Evolutionary conservation across 2,329 filamentous ascomycete genomes (phyloP).

Genomic region (Colletotrichum filicis): DNA sequence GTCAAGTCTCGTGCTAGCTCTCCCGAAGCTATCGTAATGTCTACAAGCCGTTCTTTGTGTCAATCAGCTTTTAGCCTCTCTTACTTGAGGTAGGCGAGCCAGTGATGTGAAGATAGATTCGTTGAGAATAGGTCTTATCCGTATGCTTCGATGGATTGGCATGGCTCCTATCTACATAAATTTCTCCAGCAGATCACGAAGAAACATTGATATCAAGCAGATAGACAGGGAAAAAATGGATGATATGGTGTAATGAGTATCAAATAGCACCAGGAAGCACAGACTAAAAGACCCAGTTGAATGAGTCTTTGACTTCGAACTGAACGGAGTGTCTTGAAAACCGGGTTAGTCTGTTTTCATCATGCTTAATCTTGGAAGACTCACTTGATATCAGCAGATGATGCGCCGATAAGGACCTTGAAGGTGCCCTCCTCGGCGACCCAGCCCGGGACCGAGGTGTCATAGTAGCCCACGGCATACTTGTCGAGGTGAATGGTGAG

Average conservation of each 20-base stretch:
- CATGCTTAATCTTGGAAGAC: conserved; percentile 8
- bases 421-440: conserved; percentile 74
- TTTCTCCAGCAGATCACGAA: neutral
- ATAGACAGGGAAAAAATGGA: neutral
- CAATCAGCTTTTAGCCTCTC: neutral
- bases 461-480: conserved; percentile 70
- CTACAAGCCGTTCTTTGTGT: neutral
- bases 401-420: conserved; percentile 69
- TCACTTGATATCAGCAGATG: conserved; percentile 66
- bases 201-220: neutral
- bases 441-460: conserved; percentile 68
- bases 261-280: neutral
- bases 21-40: neutral
- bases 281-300: conserved; percentile 72
- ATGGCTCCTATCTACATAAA: neutral
- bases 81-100: neutral
- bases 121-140: neutral
- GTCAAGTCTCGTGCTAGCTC: conserved; percentile 9
- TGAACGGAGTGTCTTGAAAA: conserved; percentile 42
- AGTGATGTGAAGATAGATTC: neutral
- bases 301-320: conserved; percentile 72
- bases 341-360: conserved; percentile 3
- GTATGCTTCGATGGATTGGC: neutral
- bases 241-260: neutral
- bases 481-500: conserved; percentile 58